These are phyloP conservation scores for Pseudonitzschia multistriata DNA, from an alignment of 108 stramenopile genomes.

Conservation along the genomic window DNA sequence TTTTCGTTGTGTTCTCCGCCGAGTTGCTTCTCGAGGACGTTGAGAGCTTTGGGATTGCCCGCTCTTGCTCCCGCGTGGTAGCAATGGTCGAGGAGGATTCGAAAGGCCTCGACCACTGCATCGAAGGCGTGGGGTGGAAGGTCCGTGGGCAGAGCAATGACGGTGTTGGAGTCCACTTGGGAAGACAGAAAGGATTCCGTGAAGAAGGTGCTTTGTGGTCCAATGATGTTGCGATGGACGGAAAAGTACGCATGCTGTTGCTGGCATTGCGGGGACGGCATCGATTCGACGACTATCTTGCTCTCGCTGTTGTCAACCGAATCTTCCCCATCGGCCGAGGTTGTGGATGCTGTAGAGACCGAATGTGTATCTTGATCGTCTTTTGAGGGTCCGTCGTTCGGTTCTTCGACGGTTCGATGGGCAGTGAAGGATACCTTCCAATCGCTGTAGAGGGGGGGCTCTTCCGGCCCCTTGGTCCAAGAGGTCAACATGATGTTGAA, in stretches of 20 bases:
- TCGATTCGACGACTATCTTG: not conserved
- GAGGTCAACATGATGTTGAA: not conserved
- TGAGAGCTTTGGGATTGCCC: too few species aligned
- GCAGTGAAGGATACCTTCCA: conserved; percentile 9
- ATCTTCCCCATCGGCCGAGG: not conserved
- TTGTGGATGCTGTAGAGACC: not conserved
- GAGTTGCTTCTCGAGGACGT: too few species aligned
- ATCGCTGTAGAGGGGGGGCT: conserved; percentile 10
- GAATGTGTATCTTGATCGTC: not conserved
- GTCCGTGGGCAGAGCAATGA: not conserved
- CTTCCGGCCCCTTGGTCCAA: not conserved
- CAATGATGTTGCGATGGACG: conserved; percentile 6
- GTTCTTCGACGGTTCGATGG: too few species aligned
- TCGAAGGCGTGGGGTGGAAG: not conserved
- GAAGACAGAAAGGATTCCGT: not conserved
- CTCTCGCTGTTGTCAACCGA: not conserved
- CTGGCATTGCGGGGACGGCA: not conserved
- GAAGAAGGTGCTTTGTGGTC: conserved; percentile 1
- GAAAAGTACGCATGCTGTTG: not conserved
- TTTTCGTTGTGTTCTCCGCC: too few species aligned
- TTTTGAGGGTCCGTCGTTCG: not conserved
- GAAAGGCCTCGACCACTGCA: conserved; percentile 1
- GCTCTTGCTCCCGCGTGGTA: not conserved
- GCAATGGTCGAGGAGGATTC: not conserved
- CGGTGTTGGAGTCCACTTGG: not conserved